Percentiles rank a stretch among this genome's conserved stretches.
Evolutionary conservation across 495 filamentous ascomycete species (phyloP).

Genomic region (Elaphomyces granulatus): DNA sequence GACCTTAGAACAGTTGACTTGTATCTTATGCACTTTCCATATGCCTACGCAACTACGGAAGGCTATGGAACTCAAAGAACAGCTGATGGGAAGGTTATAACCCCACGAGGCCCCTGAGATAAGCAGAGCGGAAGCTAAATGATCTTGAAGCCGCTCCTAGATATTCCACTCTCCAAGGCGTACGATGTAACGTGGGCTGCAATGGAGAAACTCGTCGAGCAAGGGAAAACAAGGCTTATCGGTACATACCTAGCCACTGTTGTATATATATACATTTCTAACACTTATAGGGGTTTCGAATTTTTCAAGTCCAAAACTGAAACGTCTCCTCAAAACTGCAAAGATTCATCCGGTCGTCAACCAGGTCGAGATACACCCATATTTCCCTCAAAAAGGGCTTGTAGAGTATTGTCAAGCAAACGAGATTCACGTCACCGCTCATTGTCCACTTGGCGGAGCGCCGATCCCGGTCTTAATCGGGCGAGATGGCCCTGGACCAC

Average conservation of each 20-base stretch:
- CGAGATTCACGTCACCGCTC: constrained; percentile 10
- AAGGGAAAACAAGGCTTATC: constrained; percentile 2
- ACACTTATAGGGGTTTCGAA: too few species aligned
- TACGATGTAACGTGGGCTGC: constrained; percentile 7
- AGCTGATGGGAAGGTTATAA: not conserved
- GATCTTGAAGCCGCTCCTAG: not conserved
- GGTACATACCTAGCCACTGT: too few species aligned
- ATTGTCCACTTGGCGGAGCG: constrained; percentile 16
- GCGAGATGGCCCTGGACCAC: too few species aligned
- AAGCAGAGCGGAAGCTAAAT: not conserved
- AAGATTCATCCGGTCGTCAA: constrained; percentile 12
- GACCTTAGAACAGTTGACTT: too few species aligned
- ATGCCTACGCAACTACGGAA: not conserved
- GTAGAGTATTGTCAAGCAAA: constrained; percentile 10
- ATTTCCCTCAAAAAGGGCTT: constrained; percentile 14
- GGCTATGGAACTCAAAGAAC: not conserved
- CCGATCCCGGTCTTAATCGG: too few species aligned
- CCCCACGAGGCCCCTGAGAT: not conserved
- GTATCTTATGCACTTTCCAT: constrained; percentile 10
- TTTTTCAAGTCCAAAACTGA: constrained; percentile 12
- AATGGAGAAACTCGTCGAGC: constrained; percentile 2
- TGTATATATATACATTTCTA: too few species aligned
- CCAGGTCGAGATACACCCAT: constrained; percentile 15
- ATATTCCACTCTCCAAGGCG: not conserved
- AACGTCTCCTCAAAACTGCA: constrained; percentile 8